phyloP scores from a whole-genome alignment of 768 basidiomycete species.

The Tylopilus sp. region DNA sequence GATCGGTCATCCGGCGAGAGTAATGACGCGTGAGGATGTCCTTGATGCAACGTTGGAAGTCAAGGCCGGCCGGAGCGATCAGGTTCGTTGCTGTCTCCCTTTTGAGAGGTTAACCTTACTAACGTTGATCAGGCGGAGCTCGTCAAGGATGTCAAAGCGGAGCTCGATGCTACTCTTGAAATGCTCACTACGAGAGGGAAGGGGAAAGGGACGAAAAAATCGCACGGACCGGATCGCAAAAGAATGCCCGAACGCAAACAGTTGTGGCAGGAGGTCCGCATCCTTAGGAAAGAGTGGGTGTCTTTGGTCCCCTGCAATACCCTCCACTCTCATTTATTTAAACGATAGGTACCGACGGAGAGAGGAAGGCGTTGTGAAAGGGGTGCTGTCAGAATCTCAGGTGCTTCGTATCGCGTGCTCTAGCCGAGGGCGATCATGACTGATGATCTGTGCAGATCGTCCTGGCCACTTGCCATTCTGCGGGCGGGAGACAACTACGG shows the following conservation, averaged over 20 bases:
- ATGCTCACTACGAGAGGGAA: constrained; percentile 72
- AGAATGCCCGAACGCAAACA: constrained; percentile 60
- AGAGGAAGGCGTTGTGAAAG: constrained; percentile 78
- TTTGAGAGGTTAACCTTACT: neutral
- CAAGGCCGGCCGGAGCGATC: constrained; percentile 70
- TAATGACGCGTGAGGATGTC: constrained; percentile 69
- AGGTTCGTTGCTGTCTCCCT: constrained; percentile 35
- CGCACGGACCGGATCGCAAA: constrained; percentile 40
- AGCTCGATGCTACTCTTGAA: constrained; percentile 68
- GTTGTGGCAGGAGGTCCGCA: constrained; percentile 84
- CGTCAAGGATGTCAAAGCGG: constrained; percentile 84
- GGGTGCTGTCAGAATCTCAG: constrained; percentile 78
- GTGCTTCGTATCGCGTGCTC: constrained; percentile 31
- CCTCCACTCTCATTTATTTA: neutral
- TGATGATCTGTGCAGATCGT: constrained; percentile 53
- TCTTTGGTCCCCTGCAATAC: neutral
- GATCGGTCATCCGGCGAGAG: constrained; percentile 94
- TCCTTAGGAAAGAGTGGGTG: constrained; percentile 84
- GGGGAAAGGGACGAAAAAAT: constrained; percentile 67
- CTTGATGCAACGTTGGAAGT: constrained; percentile 69
- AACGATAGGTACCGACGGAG: constrained; percentile 77
- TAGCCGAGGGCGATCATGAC: neutral
- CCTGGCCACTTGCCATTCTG: constrained; percentile 90
- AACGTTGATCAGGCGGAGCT: constrained; percentile 57
- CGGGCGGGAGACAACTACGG: constrained; percentile 79